Conservation (phyloP, 805 yeast species). For the Hanseniaspora meyeri region DNA sequence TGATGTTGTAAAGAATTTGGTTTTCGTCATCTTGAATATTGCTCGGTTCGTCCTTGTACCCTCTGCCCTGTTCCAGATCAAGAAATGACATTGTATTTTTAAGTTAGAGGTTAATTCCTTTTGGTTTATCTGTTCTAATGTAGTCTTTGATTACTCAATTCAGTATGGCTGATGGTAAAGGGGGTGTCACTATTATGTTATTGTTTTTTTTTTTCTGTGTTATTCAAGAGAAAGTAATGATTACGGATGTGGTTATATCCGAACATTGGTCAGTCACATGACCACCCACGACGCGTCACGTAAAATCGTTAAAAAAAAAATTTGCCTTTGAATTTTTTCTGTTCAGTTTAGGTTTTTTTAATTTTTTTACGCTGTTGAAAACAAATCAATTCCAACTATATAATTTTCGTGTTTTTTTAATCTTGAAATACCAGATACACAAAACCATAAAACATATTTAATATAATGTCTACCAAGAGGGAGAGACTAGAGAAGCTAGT, state of each 20-base stretch:
- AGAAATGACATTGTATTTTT: constrained; percentile 19
- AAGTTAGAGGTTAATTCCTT: too few species aligned
- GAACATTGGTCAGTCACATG: not conserved
- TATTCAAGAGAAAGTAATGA: not conserved
- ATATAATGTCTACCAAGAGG: constrained; percentile 3
- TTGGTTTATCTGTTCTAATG: not conserved
- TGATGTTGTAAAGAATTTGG: not conserved
- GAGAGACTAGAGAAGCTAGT: constrained; percentile 10
- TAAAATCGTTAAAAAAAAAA: too few species aligned
- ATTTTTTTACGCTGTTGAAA: too few species aligned
- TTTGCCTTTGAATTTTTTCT: too few species aligned
- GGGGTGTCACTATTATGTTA: not conserved
- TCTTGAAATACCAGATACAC: too few species aligned
- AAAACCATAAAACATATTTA: not conserved
- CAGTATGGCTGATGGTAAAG: too few species aligned
- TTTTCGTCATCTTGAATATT: constrained; percentile 3
- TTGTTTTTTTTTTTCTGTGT: not conserved
- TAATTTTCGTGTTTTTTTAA: too few species aligned
- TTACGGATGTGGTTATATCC: not conserved
- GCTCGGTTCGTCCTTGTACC: constrained; percentile 6
- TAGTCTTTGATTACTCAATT: too few species aligned
- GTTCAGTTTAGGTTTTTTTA: too few species aligned
- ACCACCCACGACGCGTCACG: not conserved
- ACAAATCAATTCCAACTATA: too few species aligned
- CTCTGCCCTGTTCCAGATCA: constrained; percentile 18